Conservation (phyloP, 495 filamentous ascomycete genomes). For the Penicillium ochrochloron region DNA sequence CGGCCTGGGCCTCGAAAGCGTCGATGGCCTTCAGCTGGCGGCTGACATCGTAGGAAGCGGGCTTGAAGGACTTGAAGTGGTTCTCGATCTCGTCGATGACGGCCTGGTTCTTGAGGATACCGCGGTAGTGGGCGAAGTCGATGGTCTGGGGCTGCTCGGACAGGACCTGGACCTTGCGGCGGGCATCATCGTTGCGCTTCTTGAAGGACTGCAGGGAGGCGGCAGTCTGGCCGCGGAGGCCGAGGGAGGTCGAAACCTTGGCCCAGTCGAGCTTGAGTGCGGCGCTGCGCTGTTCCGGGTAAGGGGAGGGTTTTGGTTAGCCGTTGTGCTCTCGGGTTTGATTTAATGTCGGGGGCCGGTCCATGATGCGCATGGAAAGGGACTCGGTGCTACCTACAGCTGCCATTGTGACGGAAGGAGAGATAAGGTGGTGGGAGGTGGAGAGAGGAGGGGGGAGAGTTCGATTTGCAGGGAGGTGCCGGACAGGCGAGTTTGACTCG, state of each 20-base stretch:
- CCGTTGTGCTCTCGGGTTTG: constrained; percentile 15
- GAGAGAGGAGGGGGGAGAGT: constrained; percentile 42
- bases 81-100: constrained; percentile 96
- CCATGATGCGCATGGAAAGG: constrained; percentile 10
- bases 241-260: constrained; percentile 87
- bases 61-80: constrained; percentile 87
- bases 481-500: constrained; percentile 49
- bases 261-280: constrained; percentile 99
- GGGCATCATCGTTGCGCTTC: constrained; percentile 98
- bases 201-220: constrained; percentile 93
- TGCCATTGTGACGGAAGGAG: constrained; percentile 73
- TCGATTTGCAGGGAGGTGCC: constrained; percentile 48
- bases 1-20: constrained; percentile 93
- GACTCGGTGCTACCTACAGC: constrained; percentile 75
- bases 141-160: constrained; percentile 78
- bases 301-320: constrained; percentile 31
- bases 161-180: constrained; percentile 83
- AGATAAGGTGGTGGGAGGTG: constrained; percentile 44
- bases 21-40: constrained; percentile 97
- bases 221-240: constrained; percentile 92
- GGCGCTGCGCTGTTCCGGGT: constrained; percentile 80
- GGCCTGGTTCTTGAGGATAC: constrained; percentile 88
- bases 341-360: constrained; percentile 8
- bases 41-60: constrained; percentile 82
- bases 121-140: constrained; percentile 94